Base-by-base conservation (phyloP, 2,329 filamentous ascomycete genomes). In the Bipolaris bicolor region DNA sequence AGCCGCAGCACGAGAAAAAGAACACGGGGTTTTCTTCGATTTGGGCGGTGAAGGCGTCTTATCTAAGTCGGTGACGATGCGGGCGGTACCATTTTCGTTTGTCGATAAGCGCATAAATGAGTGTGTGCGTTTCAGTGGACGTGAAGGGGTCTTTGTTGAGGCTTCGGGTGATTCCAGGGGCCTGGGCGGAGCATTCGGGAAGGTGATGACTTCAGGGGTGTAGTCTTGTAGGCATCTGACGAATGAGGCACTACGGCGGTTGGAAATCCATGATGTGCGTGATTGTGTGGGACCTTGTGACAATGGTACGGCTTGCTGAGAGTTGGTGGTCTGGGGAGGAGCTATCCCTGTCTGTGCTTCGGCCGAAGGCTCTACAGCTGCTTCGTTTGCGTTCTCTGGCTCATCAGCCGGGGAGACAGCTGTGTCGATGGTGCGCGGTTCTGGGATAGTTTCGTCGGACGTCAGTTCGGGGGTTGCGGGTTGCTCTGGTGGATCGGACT, bases 21-120 rank as follows among this genome's bases (percentile, higher is more conserved):
- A 62, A 15, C 79, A 79, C 68, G 79, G 82, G 58, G 75, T 82
- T 57, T 79, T 83, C 64, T 79, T 79, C 67, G 79, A 77, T 67
- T 83, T 81, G 57, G 82, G 85, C 49, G 87, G 88, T 1, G 89
- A 91, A 2, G 90, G 90, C 2, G 89, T 89, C 29, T 84, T 82
- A 61, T 89, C 86, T 60, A 88, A 84, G 52, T 89, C 82, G 15
- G 85, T 86, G 20, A 93, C 86, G 49, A 97, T 83, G 68, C 94
- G 90, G n/a, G 94, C 94, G 71, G 93, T 94, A 64, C 94, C 94
- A 70, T 97, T 92, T 31, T 93, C 84, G 16, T 91, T 95, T 70
- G 95, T 87, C 1, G 91, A 92, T 26, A 97, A 82, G 47, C 92
- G 88, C 55, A 96, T 84, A 26, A 85, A 83, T 47, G 84, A 84